Base-by-base conservation (phyloP, 495 filamentous ascomycete species). In the Aspergillus steynii region DNA sequence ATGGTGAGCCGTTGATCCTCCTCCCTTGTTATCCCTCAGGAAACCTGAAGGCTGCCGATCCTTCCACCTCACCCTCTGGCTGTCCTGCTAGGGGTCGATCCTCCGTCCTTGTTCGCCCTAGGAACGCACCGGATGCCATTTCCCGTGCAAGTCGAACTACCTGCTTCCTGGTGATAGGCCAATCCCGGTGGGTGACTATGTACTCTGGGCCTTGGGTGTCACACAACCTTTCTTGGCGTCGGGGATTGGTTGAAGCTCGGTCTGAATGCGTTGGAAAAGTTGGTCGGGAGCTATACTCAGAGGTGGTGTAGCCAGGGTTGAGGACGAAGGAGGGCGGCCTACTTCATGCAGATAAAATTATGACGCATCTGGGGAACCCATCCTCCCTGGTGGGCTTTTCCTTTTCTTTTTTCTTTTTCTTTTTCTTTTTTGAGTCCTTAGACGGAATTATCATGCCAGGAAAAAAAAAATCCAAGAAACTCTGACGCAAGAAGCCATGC, bases 341-440 rank as follows among this genome's bases (percentile, higher is more conserved):
- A 66, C 69, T 70, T 67, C 66, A 72, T 69, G 60, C 64, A 60
- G 61, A 67, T 60, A 54, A 59, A 64, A 70, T 67, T 65, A 71
- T 74, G 68, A 74, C 68, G 70, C 72, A 70, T 67, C 67, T 71
- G 67, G 70, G 65, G 68, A 64, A 67, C 53, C 53, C 32, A 26
- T 42, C 53, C 53, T 9, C 29, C n/a, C 34, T 55, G 15, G n/a
- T 31, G 8, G 15, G 26, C 45, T 46, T 45, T 50, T 50, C 45
- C 45, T 55, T 45, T 26, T 55, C 26, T 25, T 55, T 42, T 55
- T 5, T 42, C 28, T 55, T 45, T 27, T 48, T 60, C n/a, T 50
- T 55, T n/a, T 34, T 61, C 58, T 54, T 59, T 67, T 48, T 20
- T 5, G 25, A 20, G 20, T 20, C 26, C 29, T 52, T 52, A 9